Percentiles rank a stretch among this genome's conserved stretches.
phyloP scores from a whole-genome alignment of 176 grass and related monocot species.

The Rhynchospora pubera region DNA sequence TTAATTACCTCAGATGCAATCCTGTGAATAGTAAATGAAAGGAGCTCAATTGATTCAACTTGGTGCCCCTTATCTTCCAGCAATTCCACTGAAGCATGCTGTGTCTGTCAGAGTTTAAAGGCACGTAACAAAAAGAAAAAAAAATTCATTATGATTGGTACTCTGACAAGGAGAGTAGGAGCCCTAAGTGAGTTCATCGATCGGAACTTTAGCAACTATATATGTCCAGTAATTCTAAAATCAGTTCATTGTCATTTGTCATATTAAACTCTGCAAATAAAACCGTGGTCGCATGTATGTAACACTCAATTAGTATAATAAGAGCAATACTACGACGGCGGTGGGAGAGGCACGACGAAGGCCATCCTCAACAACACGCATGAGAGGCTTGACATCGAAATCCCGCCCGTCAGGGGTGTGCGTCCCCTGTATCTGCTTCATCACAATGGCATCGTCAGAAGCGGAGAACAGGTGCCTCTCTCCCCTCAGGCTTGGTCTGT shows the following conservation, averaged over 20 bases:
- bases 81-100: neutral
- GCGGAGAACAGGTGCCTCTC: conserved; percentile 35
- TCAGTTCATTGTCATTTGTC: neutral
- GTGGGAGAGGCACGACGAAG: conserved; percentile 28
- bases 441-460: conserved; percentile 27
- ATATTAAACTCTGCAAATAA: neutral
- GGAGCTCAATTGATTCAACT: conserved; percentile 13
- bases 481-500: conserved; percentile 3
- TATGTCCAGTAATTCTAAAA: neutral
- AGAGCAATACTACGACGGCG: conserved; percentile 14
- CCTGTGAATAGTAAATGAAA: conserved; percentile 37
- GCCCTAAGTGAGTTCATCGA: neutral
- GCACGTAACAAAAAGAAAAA: neutral
- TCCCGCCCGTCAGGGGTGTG: conserved; percentile 33
- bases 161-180: neutral
- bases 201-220: neutral
- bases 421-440: conserved; percentile 37
- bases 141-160: neutral
- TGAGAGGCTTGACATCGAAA: conserved; percentile 25
- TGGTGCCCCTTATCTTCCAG: conserved; percentile 36
- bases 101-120: conserved; percentile 5
- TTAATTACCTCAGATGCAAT: conserved; percentile 34
- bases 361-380: conserved; percentile 27
- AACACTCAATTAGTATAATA: neutral
- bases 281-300: neutral